phyloP scores from a whole-genome alignment of 1,284 basidiomycete species.

The Malassezia furfur region DNA sequence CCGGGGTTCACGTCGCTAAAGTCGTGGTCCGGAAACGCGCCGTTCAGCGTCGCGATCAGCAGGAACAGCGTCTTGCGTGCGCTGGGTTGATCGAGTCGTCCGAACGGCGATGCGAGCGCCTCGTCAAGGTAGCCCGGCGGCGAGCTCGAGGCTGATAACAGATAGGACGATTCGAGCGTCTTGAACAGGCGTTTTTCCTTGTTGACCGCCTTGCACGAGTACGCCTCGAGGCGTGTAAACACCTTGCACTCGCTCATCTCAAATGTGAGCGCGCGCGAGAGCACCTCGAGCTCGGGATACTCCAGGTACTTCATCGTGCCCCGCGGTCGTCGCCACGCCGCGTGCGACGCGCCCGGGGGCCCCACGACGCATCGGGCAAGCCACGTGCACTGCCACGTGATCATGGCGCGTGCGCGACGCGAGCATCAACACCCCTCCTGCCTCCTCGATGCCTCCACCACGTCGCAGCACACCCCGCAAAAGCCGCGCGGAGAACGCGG shows the following conservation, averaged over 20 bases:
- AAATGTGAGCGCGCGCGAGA: conserved; percentile 66
- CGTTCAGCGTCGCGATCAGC: conserved; percentile 90
- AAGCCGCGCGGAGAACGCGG: conserved; percentile 8
- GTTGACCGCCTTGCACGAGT: conserved; percentile 93
- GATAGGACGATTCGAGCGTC: conserved; percentile 54
- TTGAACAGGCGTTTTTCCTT: conserved; percentile 95
- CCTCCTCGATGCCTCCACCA: conserved; percentile 10
- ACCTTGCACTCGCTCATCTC: conserved; percentile 76
- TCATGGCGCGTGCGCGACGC: conserved; percentile 6
- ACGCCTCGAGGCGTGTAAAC: conserved; percentile 87
- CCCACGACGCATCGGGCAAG: conserved; percentile 4
- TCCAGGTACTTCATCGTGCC: conserved; percentile 81
- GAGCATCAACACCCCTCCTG: conserved; percentile 1
- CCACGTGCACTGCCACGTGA: conserved; percentile 8
- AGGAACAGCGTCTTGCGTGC: conserved; percentile 82
- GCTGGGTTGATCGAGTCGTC: conserved; percentile 50
- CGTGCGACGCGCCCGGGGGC: neutral
- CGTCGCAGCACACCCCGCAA: conserved; percentile 18
- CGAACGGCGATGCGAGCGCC: conserved; percentile 44
- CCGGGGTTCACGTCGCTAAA: conserved; percentile 85
- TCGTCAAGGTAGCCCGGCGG: conserved; percentile 42
- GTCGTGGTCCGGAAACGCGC: conserved; percentile 94
- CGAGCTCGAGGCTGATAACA: conserved; percentile 37
- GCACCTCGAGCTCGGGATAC: conserved; percentile 65
- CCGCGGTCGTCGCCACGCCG: neutral